phyloP scores from a whole-genome alignment of 495 filamentous ascomycete genomes.

The Penicillium egyptiacum region DNA sequence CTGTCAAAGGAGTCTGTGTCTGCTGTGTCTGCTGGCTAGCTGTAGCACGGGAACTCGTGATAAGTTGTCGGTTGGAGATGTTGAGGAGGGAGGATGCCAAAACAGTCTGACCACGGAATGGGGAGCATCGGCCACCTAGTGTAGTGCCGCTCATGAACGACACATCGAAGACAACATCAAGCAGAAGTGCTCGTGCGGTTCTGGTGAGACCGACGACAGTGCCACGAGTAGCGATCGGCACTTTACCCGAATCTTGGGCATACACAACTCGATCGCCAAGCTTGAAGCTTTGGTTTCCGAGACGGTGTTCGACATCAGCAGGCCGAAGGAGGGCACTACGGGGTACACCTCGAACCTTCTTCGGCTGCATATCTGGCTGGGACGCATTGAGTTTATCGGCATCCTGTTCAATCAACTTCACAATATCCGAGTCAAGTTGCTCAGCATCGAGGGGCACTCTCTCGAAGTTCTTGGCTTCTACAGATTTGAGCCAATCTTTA shows the following conservation, averaged over 20 bases:
- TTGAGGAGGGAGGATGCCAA: slow-evolving; percentile 82
- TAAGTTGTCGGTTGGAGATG: slow-evolving; percentile 74
- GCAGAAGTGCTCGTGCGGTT: slow-evolving; percentile 72
- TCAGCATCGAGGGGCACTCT: slow-evolving; percentile 91
- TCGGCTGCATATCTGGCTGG: slow-evolving; percentile 52
- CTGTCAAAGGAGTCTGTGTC: slow-evolving; percentile 54
- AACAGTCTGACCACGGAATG: slow-evolving; percentile 94
- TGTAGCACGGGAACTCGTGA: slow-evolving; percentile 70
- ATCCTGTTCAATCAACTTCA: slow-evolving; percentile 75
- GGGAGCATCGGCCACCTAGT: slow-evolving; percentile 84
- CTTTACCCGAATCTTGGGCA: slow-evolving; percentile 87
- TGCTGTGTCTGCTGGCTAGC: slow-evolving; percentile 57
- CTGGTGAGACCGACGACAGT: slow-evolving; percentile 91
- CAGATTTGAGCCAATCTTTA: slow-evolving; percentile 82
- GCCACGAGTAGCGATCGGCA: slow-evolving; percentile 87
- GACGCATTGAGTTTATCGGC: slow-evolving; percentile 58
- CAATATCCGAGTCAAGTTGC: slow-evolving; percentile 88
- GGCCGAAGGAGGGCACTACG: slow-evolving; percentile 86
- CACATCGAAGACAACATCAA: slow-evolving; percentile 91
- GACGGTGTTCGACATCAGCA: slow-evolving; percentile 84
- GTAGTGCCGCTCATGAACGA: slow-evolving; percentile 96
- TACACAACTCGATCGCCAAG: slow-evolving; percentile 93
- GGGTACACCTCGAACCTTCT: slow-evolving; percentile 73
- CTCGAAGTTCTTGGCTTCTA: slow-evolving; percentile 88
- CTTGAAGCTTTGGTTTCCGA: slow-evolving; percentile 78